phyloP scores from a whole-genome alignment of 768 basidiomycete species.

The Amanita molliuscula region DNA sequence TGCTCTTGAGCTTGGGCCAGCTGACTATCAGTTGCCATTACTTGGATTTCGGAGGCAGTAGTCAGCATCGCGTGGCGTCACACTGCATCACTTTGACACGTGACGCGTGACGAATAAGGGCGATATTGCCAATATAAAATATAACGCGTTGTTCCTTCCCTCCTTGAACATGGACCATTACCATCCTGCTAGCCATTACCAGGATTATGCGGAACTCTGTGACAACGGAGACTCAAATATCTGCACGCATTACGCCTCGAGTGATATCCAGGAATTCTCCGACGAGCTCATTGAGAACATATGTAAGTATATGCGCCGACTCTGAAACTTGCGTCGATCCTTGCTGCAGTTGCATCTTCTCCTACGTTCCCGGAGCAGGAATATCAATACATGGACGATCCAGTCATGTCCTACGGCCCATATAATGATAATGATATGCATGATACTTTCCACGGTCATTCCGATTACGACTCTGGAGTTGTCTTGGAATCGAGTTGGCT shows the following conservation, averaged over 20 bases:
- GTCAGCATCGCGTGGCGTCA: not conserved
- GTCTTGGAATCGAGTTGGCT: not conserved
- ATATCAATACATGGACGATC: not conserved
- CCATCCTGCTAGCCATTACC: not conserved
- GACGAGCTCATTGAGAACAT: conserved; percentile 10
- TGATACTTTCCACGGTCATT: not conserved
- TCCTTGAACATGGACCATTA: conserved; percentile 1
- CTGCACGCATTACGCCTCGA: conserved; percentile 13
- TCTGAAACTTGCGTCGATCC: not conserved
- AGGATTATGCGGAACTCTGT: not conserved
- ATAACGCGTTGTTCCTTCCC: not conserved
- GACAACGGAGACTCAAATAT: not conserved
- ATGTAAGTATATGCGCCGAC: conserved; percentile 10
- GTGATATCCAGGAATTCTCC: conserved; percentile 5
- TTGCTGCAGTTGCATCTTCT: conserved; percentile 18
- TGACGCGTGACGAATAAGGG: not conserved
- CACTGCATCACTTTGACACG: conserved; percentile 1
- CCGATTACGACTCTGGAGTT: not conserved
- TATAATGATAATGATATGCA: not conserved
- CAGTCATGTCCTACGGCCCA: not conserved
- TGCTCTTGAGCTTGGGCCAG: conserved; percentile 28
- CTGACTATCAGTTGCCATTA: conserved; percentile 20
- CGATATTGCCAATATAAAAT: not conserved
- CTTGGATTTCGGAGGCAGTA: not conserved
- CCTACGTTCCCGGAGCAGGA: conserved; percentile 22